Evolutionary conservation across 768 basidiomycete genomes (phyloP).

Genomic region (Termitomyces sp.): DNA sequence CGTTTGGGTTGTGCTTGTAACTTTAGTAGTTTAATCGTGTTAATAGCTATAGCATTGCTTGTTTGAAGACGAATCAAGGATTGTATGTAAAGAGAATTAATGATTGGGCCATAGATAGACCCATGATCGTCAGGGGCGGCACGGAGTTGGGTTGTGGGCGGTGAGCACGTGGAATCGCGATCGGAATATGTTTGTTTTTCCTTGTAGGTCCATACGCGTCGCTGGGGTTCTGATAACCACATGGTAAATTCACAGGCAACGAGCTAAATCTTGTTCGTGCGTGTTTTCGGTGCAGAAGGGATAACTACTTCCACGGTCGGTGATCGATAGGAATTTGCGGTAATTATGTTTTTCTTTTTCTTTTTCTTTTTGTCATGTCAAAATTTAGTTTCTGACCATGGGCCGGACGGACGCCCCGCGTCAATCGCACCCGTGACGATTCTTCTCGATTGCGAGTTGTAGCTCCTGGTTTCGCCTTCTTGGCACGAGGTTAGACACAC

Average conservation of each 20-base stretch:
- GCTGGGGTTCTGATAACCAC: too few species aligned
- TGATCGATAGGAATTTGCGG: too few species aligned
- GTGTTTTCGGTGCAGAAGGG: background rate
- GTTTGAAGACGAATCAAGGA: background rate
- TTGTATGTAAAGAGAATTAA: too few species aligned
- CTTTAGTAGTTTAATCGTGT: conserved; percentile 9
- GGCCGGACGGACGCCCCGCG: too few species aligned
- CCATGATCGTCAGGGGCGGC: background rate
- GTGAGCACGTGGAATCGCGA: background rate
- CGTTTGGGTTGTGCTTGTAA: conserved; percentile 10
- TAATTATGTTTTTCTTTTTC: too few species aligned
- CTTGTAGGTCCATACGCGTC: too few species aligned
- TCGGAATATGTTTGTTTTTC: background rate
- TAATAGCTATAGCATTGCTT: conserved; percentile 3
- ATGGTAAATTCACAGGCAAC: too few species aligned
- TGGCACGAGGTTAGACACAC: background rate
- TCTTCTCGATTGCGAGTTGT: too few species aligned
- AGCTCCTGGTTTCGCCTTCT: background rate
- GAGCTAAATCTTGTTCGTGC: background rate
- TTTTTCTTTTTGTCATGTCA: too few species aligned
- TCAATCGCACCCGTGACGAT: too few species aligned
- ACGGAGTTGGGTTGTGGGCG: background rate
- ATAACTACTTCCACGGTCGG: background rate
- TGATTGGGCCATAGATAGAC: too few species aligned
- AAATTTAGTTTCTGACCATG: too few species aligned